phyloP scores from a whole-genome alignment of 805 yeast species.

The Yamadazyma scolyti region DNA sequence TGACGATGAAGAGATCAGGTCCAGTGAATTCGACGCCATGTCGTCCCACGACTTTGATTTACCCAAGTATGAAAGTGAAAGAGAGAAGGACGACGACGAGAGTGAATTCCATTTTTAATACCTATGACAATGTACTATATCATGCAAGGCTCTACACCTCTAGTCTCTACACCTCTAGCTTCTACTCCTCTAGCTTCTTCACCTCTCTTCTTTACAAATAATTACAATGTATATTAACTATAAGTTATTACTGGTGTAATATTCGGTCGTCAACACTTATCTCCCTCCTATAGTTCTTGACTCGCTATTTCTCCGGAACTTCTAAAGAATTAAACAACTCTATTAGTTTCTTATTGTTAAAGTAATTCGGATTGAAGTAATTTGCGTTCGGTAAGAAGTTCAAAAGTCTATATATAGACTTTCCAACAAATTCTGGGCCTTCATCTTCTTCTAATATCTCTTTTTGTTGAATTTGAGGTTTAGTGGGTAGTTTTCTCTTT shows the following conservation, averaged over 20 bases:
- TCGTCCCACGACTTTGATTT: conserved; percentile 6
- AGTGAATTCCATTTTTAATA: conserved; percentile 21
- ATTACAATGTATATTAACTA: too few relatives aligned
- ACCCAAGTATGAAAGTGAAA: conserved; percentile 13
- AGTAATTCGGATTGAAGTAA: conserved; percentile 50
- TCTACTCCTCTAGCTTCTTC: too few relatives aligned
- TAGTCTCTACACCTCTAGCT: too few relatives aligned
- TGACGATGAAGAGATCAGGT: conserved; percentile 10
- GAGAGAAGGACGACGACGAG: conserved; percentile 15
- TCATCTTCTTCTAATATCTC: conserved; percentile 5
- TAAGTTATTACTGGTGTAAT: too few relatives aligned
- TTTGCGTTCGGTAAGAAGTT: conserved; percentile 59
- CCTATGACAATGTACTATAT: too few relatives aligned
- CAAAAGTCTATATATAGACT: conserved; percentile 40
- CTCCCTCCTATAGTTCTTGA: too few relatives aligned
- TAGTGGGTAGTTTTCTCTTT: conserved; percentile 8
- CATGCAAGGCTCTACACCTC: too few relatives aligned
- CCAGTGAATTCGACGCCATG: conserved; percentile 10
- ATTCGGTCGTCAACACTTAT: too few relatives aligned
- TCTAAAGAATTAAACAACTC: conserved; percentile 22
- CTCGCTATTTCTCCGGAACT: not conserved
- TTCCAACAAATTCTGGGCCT: conserved; percentile 27
- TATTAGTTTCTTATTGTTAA: conserved; percentile 54
- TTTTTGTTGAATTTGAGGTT: conserved; percentile 6
- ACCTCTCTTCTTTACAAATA: too few relatives aligned